phyloP scores from a whole-genome alignment of 192 early-diverging fungal species.

The Coemansia sp. region DNA sequence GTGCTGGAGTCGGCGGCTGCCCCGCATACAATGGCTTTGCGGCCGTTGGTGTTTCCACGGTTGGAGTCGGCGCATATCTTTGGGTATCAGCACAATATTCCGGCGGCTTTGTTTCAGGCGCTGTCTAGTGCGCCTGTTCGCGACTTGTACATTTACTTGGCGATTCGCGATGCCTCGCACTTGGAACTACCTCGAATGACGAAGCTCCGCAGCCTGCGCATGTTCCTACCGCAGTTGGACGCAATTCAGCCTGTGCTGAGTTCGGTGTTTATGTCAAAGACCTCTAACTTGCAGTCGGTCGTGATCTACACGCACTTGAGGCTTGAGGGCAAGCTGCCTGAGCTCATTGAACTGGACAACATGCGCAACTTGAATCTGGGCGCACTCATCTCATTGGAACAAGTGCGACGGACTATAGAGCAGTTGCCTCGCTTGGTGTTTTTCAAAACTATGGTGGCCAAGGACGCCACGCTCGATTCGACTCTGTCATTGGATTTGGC shows the following conservation, averaged over 20 bases:
- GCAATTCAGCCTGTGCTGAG: slow-evolving; percentile 21
- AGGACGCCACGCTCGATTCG: slow-evolving; percentile 7
- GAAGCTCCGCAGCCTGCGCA: slow-evolving; percentile 17
- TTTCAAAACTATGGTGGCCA: slow-evolving; percentile 16
- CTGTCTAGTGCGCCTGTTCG: slow-evolving; percentile 12
- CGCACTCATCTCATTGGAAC: slow-evolving; percentile 15
- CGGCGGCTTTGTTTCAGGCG: slow-evolving; percentile 17
- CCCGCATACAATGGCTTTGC: slow-evolving; percentile 4
- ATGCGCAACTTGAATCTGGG: slow-evolving; percentile 21
- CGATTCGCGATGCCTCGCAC: slow-evolving; percentile 11
- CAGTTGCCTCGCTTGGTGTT: slow-evolving; percentile 27
- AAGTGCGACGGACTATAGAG: slow-evolving; percentile 13
- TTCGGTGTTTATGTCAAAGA: slow-evolving; percentile 8
- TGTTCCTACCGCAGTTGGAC: slow-evolving; percentile 18
- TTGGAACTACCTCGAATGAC: slow-evolving; percentile 19
- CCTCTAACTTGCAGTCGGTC: slow-evolving; percentile 7
- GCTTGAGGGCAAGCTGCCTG: slow-evolving; percentile 16
- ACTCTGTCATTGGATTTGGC: slow-evolving; percentile 6
- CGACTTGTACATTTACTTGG: slow-evolving; percentile 18
- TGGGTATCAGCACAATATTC: slow-evolving; percentile 25
- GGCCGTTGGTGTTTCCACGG: slow-evolving; percentile 18
- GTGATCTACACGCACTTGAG: slow-evolving; percentile 20
- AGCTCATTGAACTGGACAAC: slow-evolving; percentile 2
- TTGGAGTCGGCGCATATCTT: slow-evolving; percentile 19
- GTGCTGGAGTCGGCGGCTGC: slow-evolving; percentile 6